Percentiles rank a stretch among this genome's conserved stretches.
phyloP scores from a whole-genome alignment of 768 basidiomycete genomes.

The Phallus indusiatus region DNA sequence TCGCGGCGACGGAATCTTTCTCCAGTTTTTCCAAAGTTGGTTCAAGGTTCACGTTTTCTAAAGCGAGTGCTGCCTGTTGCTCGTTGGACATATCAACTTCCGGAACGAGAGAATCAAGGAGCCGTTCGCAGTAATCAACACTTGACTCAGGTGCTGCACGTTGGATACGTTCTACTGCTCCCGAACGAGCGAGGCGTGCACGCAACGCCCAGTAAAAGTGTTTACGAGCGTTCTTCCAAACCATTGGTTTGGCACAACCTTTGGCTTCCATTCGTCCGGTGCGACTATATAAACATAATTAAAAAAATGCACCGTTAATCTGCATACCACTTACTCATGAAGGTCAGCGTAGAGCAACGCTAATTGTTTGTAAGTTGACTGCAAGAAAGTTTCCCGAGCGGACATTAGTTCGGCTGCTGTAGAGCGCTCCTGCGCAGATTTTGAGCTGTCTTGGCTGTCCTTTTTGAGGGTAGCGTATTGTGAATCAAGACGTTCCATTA shows the following conservation, averaged over 20 bases:
- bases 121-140: constrained; percentile 52
- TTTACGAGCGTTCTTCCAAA: constrained; percentile 85
- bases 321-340: constrained; percentile 62
- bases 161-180: constrained; percentile 51
- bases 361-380: constrained; percentile 89
- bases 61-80: constrained; percentile 47
- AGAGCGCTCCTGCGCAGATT: constrained; percentile 66
- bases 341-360: constrained; percentile 93
- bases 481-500: constrained; percentile 92
- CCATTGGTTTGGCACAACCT: constrained; percentile 77
- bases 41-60: constrained; percentile 65
- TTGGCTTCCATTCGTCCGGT: constrained; percentile 96
- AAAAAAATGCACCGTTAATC: neutral
- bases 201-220: constrained; percentile 93
- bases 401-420: constrained; percentile 59
- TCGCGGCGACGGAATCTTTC: constrained; percentile 57
- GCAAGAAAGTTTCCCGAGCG: constrained; percentile 67
- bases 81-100: constrained; percentile 42
- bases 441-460: constrained; percentile 65
- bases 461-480: constrained; percentile 74
- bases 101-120: constrained; percentile 53
- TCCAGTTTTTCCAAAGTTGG: constrained; percentile 54
- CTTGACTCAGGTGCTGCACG: constrained; percentile 66
- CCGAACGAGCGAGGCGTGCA: constrained; percentile 64
- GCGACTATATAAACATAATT: constrained; percentile 45